These are phyloP conservation scores for Tetramitus jugosus DNA, from an alignment of 208 protist species.

Conservation along the genomic window DNA sequence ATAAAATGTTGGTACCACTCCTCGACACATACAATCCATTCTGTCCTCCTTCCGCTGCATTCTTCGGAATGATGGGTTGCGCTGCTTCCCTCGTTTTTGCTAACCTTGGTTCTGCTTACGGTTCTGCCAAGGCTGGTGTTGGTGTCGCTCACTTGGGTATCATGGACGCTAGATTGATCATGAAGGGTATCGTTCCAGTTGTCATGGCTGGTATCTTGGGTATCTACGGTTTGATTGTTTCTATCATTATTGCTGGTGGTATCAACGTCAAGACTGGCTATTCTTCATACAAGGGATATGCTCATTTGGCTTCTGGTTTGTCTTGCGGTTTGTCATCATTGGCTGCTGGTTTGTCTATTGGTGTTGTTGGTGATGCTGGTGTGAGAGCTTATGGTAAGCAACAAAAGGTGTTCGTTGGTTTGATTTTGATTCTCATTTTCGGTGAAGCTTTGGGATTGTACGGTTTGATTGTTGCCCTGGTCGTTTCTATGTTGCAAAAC, in stretches of 20 bases:
- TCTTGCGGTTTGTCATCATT: slow-evolving; percentile 85
- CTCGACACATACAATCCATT: neutral
- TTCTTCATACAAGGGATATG: slow-evolving; percentile 68
- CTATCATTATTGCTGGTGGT: slow-evolving; percentile 83
- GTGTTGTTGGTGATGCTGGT: slow-evolving; percentile 95
- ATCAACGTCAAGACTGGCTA: slow-evolving; percentile 31
- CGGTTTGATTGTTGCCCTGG: slow-evolving; percentile 96
- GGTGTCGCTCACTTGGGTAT: slow-evolving; percentile 93
- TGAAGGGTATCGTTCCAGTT: slow-evolving; percentile 82
- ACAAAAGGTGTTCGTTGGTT: slow-evolving; percentile 95
- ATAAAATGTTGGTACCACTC: neutral
- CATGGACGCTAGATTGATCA: slow-evolving; percentile 84
- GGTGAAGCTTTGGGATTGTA: slow-evolving; percentile 96
- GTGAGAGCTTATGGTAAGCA: slow-evolving; percentile 77
- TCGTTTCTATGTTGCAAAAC: slow-evolving; percentile 42
- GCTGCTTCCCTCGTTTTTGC: slow-evolving; percentile 73
- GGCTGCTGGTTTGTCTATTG: slow-evolving; percentile 96
- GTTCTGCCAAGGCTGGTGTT: slow-evolving; percentile 93
- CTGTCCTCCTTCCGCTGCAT: slow-evolving; percentile 71
- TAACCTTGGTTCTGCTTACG: slow-evolving; percentile 96
- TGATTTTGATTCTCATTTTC: slow-evolving; percentile 99
- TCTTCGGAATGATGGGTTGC: slow-evolving; percentile 92
- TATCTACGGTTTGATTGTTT: slow-evolving; percentile 99
- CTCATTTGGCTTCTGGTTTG: slow-evolving; percentile 91
- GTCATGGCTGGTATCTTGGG: slow-evolving; percentile 96